Base-by-base conservation (phyloP, 192 early-diverging fungal species). In the Backusella morwellensis region DNA sequence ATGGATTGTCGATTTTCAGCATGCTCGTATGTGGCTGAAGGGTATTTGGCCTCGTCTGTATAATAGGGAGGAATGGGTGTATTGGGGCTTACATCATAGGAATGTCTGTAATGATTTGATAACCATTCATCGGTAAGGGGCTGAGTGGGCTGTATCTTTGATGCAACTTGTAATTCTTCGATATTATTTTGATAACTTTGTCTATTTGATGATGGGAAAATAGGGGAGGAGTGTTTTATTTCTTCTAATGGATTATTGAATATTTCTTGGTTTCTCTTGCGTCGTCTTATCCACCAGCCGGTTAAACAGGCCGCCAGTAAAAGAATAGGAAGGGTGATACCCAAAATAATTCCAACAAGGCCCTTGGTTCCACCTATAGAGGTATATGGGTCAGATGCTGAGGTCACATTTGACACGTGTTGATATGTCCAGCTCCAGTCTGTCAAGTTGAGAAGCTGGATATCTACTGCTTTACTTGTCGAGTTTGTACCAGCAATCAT, bases 401-500 rank as follows among this genome's bases (percentile, higher is more conserved):
- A 4, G 23, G 66, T 19, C 15, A 17, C 12, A 23, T 68, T 74
- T 15, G 52, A 56, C 12, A 35, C 34, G 42, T 47, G 29, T 8
- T 74, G 29, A 3, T n/a, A 74, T 17, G 41, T 68, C 74, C 59
- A 75, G 8, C 42, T 68, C 47, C 52, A 75, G 41, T 35, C 42
- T 35, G 23, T 40, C 17, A 68, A 15, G 35, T 68, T 68, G 5
- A 75, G 63, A 3, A 75, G 29, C 14, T 68, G 66, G 3, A 75
- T 68, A 47, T 74, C 73, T 12, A 74, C 73, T 35, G 73, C 73
- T 21, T 40, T 36, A n/a, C 11, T 66, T 5, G 54, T 35, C 11
- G 21, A 7, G 41, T 74, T 74, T 35, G 73, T 63, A 14, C 73
- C 73, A 4, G 73, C 73, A 23, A 74, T 63, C 34, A 74, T 54